Conservation (phyloP, 1,139 yeast species). For the Pichia sp. region DNA sequence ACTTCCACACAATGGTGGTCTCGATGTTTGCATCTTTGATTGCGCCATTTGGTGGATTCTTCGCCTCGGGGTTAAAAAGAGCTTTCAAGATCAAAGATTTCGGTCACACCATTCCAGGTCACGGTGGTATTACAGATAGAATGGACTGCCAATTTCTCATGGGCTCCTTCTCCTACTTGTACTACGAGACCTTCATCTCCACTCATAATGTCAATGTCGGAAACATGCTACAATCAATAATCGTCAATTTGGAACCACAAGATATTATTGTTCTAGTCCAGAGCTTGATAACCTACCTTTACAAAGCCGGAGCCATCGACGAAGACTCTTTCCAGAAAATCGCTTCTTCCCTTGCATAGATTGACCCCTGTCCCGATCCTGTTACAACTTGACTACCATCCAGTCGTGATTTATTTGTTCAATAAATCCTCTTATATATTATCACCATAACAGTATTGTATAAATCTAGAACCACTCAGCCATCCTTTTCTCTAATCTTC, state of each 20-base stretch:
- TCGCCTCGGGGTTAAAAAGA: constrained; percentile 94
- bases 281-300: constrained; percentile 60
- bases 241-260: constrained; percentile 62
- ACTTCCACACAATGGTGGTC: constrained; percentile 78
- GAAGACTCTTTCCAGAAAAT: constrained; percentile 35
- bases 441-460: not conserved
- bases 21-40: constrained; percentile 95
- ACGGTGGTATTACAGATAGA: constrained; percentile 97
- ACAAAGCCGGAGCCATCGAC: constrained; percentile 48
- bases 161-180: constrained; percentile 93
- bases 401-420: not conserved
- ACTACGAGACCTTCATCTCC: constrained; percentile 87
- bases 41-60: constrained; percentile 99
- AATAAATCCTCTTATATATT: not conserved
- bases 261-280: constrained; percentile 64
- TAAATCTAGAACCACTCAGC: not conserved
- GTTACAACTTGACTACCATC: not conserved
- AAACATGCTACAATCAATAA: constrained; percentile 67
- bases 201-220: constrained; percentile 69
- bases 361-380: not conserved
- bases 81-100: constrained; percentile 94
- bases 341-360: constrained; percentile 7
- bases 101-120: constrained; percentile 94
- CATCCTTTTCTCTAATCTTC: not conserved
- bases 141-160: constrained; percentile 96